These are phyloP conservation scores for Salvia hispanica DNA, from an alignment of 257 asterid genomes.

Conservation along the genomic window DNA sequence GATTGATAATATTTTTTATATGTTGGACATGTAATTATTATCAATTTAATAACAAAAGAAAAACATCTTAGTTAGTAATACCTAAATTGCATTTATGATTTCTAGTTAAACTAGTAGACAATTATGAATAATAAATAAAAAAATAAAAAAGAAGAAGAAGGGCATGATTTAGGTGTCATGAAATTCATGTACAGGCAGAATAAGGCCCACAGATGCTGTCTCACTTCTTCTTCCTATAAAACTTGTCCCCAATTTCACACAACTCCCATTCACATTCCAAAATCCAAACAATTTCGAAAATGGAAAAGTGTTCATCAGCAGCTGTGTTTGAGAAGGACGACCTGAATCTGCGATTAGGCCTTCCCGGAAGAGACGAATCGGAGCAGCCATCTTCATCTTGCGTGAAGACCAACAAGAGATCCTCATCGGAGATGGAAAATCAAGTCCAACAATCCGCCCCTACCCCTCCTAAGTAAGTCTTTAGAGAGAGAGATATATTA, in stretches of 20 bases:
- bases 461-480: slow-evolving; percentile 53
- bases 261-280: not conserved
- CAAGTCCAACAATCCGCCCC: slow-evolving; percentile 24
- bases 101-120: too few relatives aligned
- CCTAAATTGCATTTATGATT: too few relatives aligned
- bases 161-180: slow-evolving; percentile 32
- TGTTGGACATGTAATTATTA: too few relatives aligned
- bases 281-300: slow-evolving; percentile 16
- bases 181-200: slow-evolving; percentile 55
- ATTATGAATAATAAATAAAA: too few relatives aligned
- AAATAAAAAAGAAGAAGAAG: not conserved
- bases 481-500: not conserved
- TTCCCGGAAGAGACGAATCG: slow-evolving; percentile 54
- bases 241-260: slow-evolving; percentile 19
- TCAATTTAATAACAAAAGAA: too few relatives aligned
- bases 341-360: slow-evolving; percentile 51
- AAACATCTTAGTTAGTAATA: too few relatives aligned
- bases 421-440: slow-evolving; percentile 43
- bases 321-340: slow-evolving; percentile 30
- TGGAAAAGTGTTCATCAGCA: slow-evolving; percentile 29
- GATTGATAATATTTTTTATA: too few relatives aligned
- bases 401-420: slow-evolving; percentile 49
- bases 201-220: slow-evolving; percentile 43
- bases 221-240: slow-evolving; percentile 36
- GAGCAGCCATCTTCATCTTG: slow-evolving; percentile 36